Conservation (phyloP, 306 rosid species). For the Boehmeria nivea region DNA sequence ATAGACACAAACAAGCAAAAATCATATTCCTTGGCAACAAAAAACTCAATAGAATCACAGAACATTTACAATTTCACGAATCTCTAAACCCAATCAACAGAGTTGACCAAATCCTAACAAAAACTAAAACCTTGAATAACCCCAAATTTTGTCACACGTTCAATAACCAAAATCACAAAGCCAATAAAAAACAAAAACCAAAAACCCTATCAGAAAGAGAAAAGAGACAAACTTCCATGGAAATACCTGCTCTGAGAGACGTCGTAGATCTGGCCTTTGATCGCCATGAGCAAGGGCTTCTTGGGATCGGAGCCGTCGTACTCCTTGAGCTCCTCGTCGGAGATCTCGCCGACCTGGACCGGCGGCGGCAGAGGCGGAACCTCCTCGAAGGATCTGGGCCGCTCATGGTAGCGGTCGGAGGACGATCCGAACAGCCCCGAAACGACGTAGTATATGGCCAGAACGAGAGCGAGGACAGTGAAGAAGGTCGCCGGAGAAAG, state of each 20-base stretch:
- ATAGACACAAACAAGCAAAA: too few species aligned
- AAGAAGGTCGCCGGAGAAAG: constrained; percentile 82
- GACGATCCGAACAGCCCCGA: constrained; percentile 61
- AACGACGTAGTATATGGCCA: constrained; percentile 54
- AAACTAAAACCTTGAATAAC: background rate
- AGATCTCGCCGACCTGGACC: constrained; percentile 84
- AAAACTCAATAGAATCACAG: too few species aligned
- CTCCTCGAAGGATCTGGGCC: constrained; percentile 32
- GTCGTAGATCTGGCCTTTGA: constrained; percentile 98
- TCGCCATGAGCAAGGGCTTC: constrained; percentile 90
- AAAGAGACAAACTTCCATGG: background rate
- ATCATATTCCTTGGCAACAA: too few species aligned
- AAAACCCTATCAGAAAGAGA: background rate
- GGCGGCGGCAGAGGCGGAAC: constrained; percentile 72
- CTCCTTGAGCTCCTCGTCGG: constrained; percentile 59
- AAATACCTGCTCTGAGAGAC: constrained; percentile 83
- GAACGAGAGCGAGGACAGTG: constrained; percentile 50
- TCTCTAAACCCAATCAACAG: background rate
- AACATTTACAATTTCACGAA: background rate
- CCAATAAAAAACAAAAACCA: constrained; percentile 14
- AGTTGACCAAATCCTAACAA: constrained; percentile 7
- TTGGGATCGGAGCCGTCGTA: constrained; percentile 68
- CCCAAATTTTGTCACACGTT: too few species aligned
- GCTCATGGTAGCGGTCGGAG: constrained; percentile 18
- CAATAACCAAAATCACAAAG: background rate